Conservation (phyloP, 106 monocot genomes). For the Allium cepa region DNA sequence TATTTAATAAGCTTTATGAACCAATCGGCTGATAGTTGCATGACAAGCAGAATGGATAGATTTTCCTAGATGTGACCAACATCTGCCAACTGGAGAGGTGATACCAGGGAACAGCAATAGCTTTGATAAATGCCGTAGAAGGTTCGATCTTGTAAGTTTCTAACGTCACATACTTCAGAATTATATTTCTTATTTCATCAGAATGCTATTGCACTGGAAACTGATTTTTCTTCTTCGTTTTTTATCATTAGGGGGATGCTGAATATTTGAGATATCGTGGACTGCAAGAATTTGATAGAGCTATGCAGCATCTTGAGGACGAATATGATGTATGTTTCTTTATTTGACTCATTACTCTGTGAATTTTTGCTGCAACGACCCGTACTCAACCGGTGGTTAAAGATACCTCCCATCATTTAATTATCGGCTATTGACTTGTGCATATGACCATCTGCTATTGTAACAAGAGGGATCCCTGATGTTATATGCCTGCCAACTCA, state of each 20-base stretch:
- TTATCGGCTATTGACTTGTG: too few species aligned
- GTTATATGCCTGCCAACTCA: too few species aligned
- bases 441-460: too few species aligned
- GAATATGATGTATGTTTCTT: constrained; percentile 44
- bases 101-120: constrained; percentile 80
- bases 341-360: too few species aligned
- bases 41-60: constrained; percentile 83
- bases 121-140: constrained; percentile 91
- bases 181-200: neutral
- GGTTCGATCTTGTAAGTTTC: constrained; percentile 81
- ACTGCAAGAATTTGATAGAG: constrained; percentile 92
- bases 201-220: neutral
- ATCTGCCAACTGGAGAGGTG: constrained; percentile 53
- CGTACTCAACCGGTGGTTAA: too few species aligned
- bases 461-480: too few species aligned
- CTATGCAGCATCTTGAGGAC: constrained; percentile 80
- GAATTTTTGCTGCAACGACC: neutral
- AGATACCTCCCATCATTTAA: too few species aligned
- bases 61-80: constrained; percentile 83
- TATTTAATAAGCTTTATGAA: neutral
- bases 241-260: constrained; percentile 78
- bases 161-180: neutral
- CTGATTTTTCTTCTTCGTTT: neutral
- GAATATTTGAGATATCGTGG: constrained; percentile 80
- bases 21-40: neutral